A percentile compares a stretch with the other conserved stretches of the same genome.
phyloP scores from a whole-genome alignment of 768 basidiomycete genomes.

The Kwoniella heveanensis region DNA sequence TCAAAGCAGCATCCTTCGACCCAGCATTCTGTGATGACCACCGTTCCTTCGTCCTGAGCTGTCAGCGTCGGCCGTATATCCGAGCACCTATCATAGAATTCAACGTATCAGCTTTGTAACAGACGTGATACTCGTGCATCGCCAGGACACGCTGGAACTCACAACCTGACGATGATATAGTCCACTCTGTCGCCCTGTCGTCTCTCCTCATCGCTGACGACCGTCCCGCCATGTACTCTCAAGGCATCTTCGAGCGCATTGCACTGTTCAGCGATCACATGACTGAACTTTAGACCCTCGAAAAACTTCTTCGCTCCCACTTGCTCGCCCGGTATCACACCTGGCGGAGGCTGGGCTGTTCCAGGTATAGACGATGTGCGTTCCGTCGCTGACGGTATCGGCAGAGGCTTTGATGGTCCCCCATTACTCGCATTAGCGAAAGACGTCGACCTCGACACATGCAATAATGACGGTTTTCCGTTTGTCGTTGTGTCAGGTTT shows the following conservation, averaged over 20 bases:
- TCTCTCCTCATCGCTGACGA: constrained; percentile 37
- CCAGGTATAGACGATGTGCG: constrained; percentile 8
- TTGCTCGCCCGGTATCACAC: background rate
- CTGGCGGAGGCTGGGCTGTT: background rate
- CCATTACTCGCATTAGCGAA: constrained; percentile 25
- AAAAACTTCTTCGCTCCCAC: constrained; percentile 29
- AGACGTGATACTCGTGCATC: no score
- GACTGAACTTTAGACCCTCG: constrained; percentile 42
- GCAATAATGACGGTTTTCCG: constrained; percentile 41
- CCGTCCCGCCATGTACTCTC: constrained; percentile 31
- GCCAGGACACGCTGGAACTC: constrained; percentile 18
- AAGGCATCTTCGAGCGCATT: constrained; percentile 41
- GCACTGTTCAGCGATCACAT: constrained; percentile 37
- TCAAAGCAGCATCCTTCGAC: constrained; percentile 80
- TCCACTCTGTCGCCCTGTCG: constrained; percentile 40
- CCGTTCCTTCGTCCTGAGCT: constrained; percentile 17
- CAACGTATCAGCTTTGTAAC: background rate
- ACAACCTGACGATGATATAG: constrained; percentile 51
- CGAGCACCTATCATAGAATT: constrained; percentile 18
- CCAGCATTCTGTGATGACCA: constrained; percentile 84
- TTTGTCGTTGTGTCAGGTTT: background rate
- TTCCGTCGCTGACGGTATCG: background rate
- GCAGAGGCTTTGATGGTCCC: background rate
- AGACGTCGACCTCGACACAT: constrained; percentile 39
- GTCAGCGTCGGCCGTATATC: constrained; percentile 20